Evolutionary conservation across 495 filamentous ascomycete species (phyloP).

Genomic region (Penicillium malachiteum): DNA sequence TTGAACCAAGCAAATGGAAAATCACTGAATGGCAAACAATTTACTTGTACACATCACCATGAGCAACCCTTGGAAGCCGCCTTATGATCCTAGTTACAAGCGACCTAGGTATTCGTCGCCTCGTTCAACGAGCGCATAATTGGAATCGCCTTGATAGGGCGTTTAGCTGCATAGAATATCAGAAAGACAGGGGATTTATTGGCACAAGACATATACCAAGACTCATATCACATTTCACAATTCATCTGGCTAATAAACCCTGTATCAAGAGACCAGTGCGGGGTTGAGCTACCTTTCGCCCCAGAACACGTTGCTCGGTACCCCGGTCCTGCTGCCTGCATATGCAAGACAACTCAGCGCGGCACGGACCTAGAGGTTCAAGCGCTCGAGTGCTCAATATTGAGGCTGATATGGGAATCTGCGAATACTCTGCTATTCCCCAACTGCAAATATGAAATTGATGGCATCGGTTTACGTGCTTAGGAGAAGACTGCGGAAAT

Average conservation of each 20-base stretch:
- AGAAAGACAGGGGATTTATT: no score
- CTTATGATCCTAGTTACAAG: no score
- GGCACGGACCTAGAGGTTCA: neutral
- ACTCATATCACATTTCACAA: neutral
- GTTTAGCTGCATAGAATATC: no score
- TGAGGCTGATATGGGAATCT: neutral
- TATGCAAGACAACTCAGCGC: slow-evolving; percentile 6
- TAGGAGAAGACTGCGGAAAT: neutral
- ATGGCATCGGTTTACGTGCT: neutral
- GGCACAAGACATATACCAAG: no score
- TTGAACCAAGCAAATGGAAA: no score
- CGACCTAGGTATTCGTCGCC: no score
- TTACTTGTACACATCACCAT: no score
- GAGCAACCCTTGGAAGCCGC: no score
- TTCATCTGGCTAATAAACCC: neutral
- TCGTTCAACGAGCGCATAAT: no score
- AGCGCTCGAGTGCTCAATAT: neutral
- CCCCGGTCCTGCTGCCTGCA: neutral
- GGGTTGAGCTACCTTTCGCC: slow-evolving; percentile 1
- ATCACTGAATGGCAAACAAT: no score
- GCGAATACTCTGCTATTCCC: neutral
- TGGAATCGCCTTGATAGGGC: no score
- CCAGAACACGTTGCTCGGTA: slow-evolving; percentile 5
- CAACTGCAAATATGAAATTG: neutral
- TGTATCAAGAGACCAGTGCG: neutral